Percentiles rank a stretch among this genome's conserved stretches.
phyloP scores from a whole-genome alignment of 179 eudicot species.

The Corrigiola litoralis region DNA sequence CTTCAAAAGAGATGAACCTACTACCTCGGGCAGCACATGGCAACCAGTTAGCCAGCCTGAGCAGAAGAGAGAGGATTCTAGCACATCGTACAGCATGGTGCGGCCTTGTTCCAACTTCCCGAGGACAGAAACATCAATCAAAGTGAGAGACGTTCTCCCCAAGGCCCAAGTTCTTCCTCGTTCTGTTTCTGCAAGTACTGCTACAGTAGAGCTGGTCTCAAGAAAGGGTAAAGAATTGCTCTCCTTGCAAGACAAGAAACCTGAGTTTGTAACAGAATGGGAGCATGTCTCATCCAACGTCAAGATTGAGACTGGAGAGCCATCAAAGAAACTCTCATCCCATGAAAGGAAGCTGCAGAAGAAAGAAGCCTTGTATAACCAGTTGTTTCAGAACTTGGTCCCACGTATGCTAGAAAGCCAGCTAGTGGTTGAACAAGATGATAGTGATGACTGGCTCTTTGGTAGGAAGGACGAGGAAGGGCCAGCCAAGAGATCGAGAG shows the following conservation, averaged over 20 bases:
- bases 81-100: not conserved
- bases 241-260: conserved; percentile 11
- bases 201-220: not conserved
- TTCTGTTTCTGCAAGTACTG: conserved; percentile 6
- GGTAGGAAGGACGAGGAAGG: conserved; percentile 14
- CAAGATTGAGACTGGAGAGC: not conserved
- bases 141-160: not conserved
- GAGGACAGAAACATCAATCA: not conserved
- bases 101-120: conserved; percentile 1
- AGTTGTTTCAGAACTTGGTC: conserved; percentile 41
- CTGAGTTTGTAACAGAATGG: not conserved
- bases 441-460: conserved; percentile 59
- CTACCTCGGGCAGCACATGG: conserved; percentile 13
- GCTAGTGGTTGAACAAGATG: conserved; percentile 3
- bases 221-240: not conserved
- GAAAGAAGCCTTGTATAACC: conserved; percentile 16
- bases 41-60: not conserved
- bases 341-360: conserved; percentile 23
- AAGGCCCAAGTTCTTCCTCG: not conserved
- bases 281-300: conserved; percentile 8
- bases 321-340: conserved; percentile 17
- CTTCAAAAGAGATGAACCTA: conserved; percentile 27
- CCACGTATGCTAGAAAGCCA: conserved; percentile 12
- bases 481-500: conserved; percentile 5
- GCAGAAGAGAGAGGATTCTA: not conserved